Base-by-base conservation (phyloP, 2,329 filamentous ascomycete species). In the Cladosporium austrohemisphaericum region DNA sequence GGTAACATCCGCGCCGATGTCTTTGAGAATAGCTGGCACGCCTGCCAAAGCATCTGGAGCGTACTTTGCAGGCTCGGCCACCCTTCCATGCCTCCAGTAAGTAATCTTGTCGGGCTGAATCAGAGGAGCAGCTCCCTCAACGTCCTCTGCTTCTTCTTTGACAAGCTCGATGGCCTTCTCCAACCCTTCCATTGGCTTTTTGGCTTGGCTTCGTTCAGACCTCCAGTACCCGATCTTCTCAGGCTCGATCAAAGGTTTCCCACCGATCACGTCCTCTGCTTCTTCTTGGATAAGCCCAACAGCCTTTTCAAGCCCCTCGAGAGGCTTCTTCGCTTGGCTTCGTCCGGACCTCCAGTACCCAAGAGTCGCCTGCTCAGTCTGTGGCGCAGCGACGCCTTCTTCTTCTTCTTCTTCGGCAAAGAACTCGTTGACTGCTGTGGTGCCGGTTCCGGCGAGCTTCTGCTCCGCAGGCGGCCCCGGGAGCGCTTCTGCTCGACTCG, bases 161-260 rank as follows among this genome's bases (percentile, higher is more conserved):
- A 2, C 5, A 46, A 25, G 9, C 22, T 10, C 23, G 20, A 14
- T 6, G 37, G 8, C 32, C 43, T 25, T 19, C 31, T 36, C 43
- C 31, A 46, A 4, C 7, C 32, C 11, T 23, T 46, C 43, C 19
- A 23, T 8, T 36, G 22, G 8, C 43, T 13, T 19, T 19, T 32
- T 31, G n/a, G 26, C 41, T 20, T 36, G 31, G 14, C 32, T 36
- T 33, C 43, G 19, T 22, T 18, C 32, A 22, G 43, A 36, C 11
- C 32, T 26, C 43, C 43, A 46, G 32, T 37, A 46, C 18, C 33
- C 33, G 32, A 46, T 37, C 14, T 46, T 46, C 22, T 33, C 43
- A 25, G 43, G 43, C 1, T 46, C 43, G 4, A 36, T 10, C 1
- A 40, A 14, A 4, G 22, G 18, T 13, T 18, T 40, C 37, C 23